Evolutionary conservation across 2,329 filamentous ascomycete genomes (phyloP).

Genomic region (Coniochaeta hoffmannii): DNA sequence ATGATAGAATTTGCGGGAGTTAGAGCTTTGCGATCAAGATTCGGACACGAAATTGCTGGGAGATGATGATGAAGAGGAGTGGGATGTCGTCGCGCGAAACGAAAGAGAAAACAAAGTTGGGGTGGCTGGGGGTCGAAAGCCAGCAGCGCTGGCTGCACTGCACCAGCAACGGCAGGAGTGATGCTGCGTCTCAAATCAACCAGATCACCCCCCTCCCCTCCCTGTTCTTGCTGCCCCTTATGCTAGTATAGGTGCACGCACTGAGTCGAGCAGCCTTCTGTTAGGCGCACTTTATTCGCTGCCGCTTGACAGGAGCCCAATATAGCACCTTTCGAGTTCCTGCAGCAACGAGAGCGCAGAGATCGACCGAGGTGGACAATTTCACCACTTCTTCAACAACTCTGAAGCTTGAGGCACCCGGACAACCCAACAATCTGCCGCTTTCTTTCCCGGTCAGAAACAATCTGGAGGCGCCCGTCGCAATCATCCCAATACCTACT

Average conservation of each 20-base stretch:
- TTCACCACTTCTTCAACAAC: background rate
- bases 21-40: background rate
- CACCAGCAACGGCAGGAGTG: background rate
- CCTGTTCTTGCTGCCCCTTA: background rate
- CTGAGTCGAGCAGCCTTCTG: too few relatives aligned
- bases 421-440: background rate
- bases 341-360: background rate
- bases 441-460: background rate
- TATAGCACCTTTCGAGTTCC: background rate
- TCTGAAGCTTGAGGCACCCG: background rate
- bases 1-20: background rate
- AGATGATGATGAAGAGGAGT: constrained; percentile 1
- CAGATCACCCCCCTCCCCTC: background rate
- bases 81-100: constrained; percentile 3
- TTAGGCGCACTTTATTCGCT: background rate
- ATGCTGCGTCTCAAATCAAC: background rate
- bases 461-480: background rate
- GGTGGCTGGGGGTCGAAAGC: background rate
- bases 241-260: too few relatives aligned
- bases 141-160: background rate
- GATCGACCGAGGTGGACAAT: background rate
- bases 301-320: background rate
- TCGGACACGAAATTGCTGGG: background rate
- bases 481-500: background rate
- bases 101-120: background rate